Percentiles rank a stretch among this genome's conserved stretches.
Evolutionary conservation across 257 asterid species (phyloP).

Genomic region (Ajuga chamaepitys): DNA sequence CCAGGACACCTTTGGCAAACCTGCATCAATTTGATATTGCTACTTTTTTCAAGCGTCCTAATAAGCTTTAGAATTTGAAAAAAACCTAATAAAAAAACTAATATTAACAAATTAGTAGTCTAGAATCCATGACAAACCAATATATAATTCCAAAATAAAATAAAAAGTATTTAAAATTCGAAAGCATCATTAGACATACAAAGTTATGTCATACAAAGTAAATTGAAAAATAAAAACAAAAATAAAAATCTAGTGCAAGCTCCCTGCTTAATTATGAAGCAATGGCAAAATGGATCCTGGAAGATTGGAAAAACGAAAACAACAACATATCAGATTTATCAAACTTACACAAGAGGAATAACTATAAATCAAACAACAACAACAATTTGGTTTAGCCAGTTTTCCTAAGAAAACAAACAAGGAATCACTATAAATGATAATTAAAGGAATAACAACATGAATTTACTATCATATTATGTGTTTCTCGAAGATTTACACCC

Average conservation of each 20-base stretch:
- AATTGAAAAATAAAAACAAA: not conserved
- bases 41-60: no score
- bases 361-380: not conserved
- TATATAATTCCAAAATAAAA: no score
- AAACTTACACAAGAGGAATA: slow-evolving; percentile 52
- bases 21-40: no score
- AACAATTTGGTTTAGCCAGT: slow-evolving; percentile 71
- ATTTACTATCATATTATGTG: not conserved
- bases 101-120: no score
- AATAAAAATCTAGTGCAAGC: not conserved
- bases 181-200: no score
- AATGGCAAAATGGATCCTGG: not conserved
- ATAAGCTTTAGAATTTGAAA: no score
- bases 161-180: no score
- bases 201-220: not conserved
- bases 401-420: slow-evolving; percentile 48
- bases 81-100: no score
- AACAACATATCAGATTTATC: slow-evolving; percentile 4
- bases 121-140: no score
- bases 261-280: not conserved
- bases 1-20: no score
- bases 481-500: not conserved
- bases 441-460: not conserved
- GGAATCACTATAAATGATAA: not conserved
- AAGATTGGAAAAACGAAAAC: not conserved